Evolutionary conservation across 164 flowering plant species (phyloP), one percentile per base, ranked within the genome.

Genomic region (Vitis amurensis): DNA sequence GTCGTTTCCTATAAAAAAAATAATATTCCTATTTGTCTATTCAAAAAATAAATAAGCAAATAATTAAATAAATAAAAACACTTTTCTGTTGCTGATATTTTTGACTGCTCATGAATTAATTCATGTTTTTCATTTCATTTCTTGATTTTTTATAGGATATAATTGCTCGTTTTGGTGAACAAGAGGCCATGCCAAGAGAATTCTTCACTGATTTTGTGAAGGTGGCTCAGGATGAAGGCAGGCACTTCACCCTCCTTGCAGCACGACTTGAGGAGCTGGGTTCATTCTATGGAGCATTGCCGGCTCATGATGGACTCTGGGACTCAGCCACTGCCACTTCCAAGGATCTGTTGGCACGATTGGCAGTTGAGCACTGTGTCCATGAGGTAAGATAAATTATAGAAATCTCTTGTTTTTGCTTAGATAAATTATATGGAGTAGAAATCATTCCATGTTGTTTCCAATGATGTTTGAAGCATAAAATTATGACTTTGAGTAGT

Each of bases 301-400:
- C 98, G 14, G 97, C 92, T 63, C 98, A 94, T 63, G 97, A 94
- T 72, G 98, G 94, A 30, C 88, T 92, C 13, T 94, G 98, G 98
- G 98, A 89, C 74, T 94, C 97, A 0, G 98, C 97, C 53, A 78
- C 57, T 29, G 91, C 89, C 12, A 91, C 97, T 68, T 92, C 97
- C 11, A 74, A 79, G 49, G 82, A 86, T 72, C 80, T 92, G 11
- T 57, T 89, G 61, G 89, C 97, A 1, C 94, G 98, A 48, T 73
- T 92, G 59, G 98, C 98, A 2, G 61, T 93, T 23, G 97, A 93
- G 82, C 97, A 94, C 68, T 92, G 98, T 50, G 98, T 94, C 31
- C 98, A 94, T 74, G 98, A 94, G 98, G 98, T 90, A 56, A 50
- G 56, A n/a, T 57, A 8, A 19, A 14, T 53, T 53, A 11, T 59